phyloP scores from a whole-genome alignment of 495 filamentous ascomycete species.

The Xylaria longipes region DNA sequence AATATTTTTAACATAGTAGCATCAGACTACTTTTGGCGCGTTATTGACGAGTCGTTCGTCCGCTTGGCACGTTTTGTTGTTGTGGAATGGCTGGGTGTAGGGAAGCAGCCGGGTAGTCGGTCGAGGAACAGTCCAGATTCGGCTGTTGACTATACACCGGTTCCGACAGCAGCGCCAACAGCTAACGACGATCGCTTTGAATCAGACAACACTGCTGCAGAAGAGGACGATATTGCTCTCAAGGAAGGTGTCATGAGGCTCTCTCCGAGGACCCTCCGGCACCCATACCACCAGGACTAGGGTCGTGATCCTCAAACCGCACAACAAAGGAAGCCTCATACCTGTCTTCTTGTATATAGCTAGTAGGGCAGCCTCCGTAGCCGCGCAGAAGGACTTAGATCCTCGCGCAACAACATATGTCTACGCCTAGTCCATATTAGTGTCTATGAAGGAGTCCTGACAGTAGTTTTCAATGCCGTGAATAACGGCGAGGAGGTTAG shows the following conservation, averaged over 20 bases:
- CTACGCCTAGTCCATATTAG: too few relatives aligned
- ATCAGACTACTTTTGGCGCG: conserved; percentile 20
- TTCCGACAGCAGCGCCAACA: conserved; percentile 14
- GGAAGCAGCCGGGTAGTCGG: conserved; percentile 13
- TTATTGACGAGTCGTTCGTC: conserved; percentile 17
- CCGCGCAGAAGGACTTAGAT: too few relatives aligned
- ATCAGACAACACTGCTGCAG: not conserved
- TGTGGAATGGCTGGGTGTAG: conserved; percentile 19
- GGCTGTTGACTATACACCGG: conserved; percentile 11
- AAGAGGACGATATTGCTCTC: conserved; percentile 17
- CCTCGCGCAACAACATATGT: too few relatives aligned
- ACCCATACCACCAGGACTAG: too few relatives aligned
- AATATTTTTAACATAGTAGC: conserved; percentile 23
- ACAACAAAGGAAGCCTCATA: too few relatives aligned
- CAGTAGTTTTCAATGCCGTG: not conserved
- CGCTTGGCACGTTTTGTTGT: conserved; percentile 20
- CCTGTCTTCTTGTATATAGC: too few relatives aligned
- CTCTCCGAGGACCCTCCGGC: too few relatives aligned
- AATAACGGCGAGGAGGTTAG: conserved; percentile 10
- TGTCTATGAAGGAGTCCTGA: too few relatives aligned
- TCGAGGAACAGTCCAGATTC: conserved; percentile 4
- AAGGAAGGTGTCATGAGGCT: too few relatives aligned
- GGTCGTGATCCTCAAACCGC: too few relatives aligned
- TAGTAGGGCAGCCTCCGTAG: too few relatives aligned
- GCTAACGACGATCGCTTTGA: not conserved